Base-by-base conservation (phyloP, 129 eudicot species). In the Helichrysum umbraculigerum region DNA sequence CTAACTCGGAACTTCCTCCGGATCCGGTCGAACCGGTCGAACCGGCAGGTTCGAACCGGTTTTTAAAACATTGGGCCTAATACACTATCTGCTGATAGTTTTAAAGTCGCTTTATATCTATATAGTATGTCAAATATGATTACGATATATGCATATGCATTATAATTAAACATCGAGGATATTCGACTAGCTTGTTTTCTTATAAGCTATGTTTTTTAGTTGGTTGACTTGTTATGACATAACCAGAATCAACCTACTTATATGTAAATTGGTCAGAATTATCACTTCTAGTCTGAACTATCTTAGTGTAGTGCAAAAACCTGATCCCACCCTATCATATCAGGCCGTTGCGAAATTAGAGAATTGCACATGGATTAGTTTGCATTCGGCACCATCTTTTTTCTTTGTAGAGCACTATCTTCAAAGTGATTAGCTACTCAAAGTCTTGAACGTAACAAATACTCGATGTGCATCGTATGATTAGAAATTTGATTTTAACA, bases 391-490 rank as follows among this genome's bases (percentile, higher is more conserved):
- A 79, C 77, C 64, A 78, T 61, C 37, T 21, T 44, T 71, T 74
- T 34, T 57, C 66, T 78, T 70, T 78, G 22, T 71, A 19, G 64
- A 70, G 42, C 82, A 78, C 77, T 71, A 78, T 76, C 74, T 70
- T 76, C 3, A 7, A 76, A 66, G 80, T 25, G 74, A 66, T 66
- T 66, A 71, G 58, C 44, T 32, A 3, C 77, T 62, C 54, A 62
- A 61, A 71, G 70, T 79, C 66, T 62, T 71, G 57, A 76, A 56
- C 15, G 39, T 67, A 37, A 51, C 34, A 16, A 16, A 56, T 21
- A 44, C 62, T 61, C 47, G 6, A 21, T 71, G 71, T 70, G 64
- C 70, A 29, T 61, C 77, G 47, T 52, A 78, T 71, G 33, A 78
- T 78, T 78, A 44, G n/a, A 78, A 20, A 25, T 78, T 78, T 78